phyloP scores from a whole-genome alignment of 495 filamentous ascomycete species.

The Corynascus novoguineensis region DNA sequence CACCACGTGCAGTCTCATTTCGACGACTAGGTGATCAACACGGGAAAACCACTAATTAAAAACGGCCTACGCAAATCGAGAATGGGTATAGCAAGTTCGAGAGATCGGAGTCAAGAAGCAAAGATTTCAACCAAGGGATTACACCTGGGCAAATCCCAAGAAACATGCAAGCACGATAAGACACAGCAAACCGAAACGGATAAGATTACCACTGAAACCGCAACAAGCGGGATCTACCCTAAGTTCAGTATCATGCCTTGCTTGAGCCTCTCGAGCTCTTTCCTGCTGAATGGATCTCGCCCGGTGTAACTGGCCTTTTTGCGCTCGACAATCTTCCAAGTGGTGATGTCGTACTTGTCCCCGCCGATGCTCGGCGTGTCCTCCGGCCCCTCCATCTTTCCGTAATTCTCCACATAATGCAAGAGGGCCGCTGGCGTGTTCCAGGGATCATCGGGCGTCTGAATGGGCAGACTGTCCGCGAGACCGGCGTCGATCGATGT shows the following conservation, averaged over 20 bases:
- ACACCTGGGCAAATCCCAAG: too few relatives aligned
- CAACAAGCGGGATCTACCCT: background rate
- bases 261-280: slow-evolving; percentile 28
- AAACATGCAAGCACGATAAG: background rate
- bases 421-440: slow-evolving; percentile 12
- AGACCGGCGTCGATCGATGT: slow-evolving; percentile 7
- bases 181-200: background rate
- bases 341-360: slow-evolving; percentile 33
- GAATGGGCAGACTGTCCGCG: slow-evolving; percentile 18
- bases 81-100: background rate
- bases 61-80: too few relatives aligned
- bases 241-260: slow-evolving; percentile 26
- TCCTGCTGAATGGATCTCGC: slow-evolving; percentile 28
- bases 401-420: slow-evolving; percentile 7
- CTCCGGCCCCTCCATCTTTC: background rate
- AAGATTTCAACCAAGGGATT: too few relatives aligned
- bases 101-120: too few relatives aligned
- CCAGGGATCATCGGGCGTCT: slow-evolving; percentile 17
- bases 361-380: slow-evolving; percentile 26
- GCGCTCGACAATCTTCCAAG: slow-evolving; percentile 26
- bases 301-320: slow-evolving; percentile 17
- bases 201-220: background rate
- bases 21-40: slow-evolving; percentile 19
- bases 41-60: too few relatives aligned
- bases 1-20: slow-evolving; percentile 57